These are phyloP conservation scores for Teratosphaeriaceae sp. DNA, from an alignment of 2,329 filamentous ascomycete species.

Conservation along the genomic window DNA sequence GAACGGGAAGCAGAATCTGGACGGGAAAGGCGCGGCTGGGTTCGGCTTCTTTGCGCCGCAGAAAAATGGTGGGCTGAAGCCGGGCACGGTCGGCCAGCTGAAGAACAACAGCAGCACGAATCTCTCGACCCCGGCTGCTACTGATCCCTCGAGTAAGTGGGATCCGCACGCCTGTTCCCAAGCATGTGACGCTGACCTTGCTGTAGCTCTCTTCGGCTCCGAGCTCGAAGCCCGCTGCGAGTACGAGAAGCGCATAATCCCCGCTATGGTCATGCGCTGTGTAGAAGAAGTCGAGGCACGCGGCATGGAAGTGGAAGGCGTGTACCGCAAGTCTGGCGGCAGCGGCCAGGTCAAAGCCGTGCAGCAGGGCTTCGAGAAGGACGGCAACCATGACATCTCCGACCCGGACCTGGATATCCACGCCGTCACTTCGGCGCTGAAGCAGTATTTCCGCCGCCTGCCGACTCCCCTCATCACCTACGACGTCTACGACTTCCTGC, in stretches of 20 bases:
- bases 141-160: constrained; percentile 27
- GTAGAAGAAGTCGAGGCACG: constrained; percentile 94
- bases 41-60: constrained; percentile 30
- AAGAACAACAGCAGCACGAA: constrained; percentile 42
- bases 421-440: constrained; percentile 88
- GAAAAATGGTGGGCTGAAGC: constrained; percentile 28
- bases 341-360: constrained; percentile 85
- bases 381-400: constrained; percentile 73
- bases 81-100: constrained; percentile 27
- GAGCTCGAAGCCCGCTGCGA: constrained; percentile 82
- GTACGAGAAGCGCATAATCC: constrained; percentile 81
- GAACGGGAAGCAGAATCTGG: constrained; percentile 16
- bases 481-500: constrained; percentile 81
- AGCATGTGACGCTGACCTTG: constrained; percentile 15
- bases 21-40: constrained; percentile 12
- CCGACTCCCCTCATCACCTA: constrained; percentile 86
- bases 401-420: constrained; percentile 93
- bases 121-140: constrained; percentile 24
- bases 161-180: background rate
- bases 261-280: constrained; percentile 83
- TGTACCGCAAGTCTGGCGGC: constrained; percentile 95
- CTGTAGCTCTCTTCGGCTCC: constrained; percentile 69
- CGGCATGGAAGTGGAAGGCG: constrained; percentile 95
- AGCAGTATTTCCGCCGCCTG: constrained; percentile 95
- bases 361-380: constrained; percentile 84